Percentiles rank a stretch among this genome's conserved stretches.
Conservation (phyloP, 768 basidiomycete species). For the Boletus reticulatus region DNA sequence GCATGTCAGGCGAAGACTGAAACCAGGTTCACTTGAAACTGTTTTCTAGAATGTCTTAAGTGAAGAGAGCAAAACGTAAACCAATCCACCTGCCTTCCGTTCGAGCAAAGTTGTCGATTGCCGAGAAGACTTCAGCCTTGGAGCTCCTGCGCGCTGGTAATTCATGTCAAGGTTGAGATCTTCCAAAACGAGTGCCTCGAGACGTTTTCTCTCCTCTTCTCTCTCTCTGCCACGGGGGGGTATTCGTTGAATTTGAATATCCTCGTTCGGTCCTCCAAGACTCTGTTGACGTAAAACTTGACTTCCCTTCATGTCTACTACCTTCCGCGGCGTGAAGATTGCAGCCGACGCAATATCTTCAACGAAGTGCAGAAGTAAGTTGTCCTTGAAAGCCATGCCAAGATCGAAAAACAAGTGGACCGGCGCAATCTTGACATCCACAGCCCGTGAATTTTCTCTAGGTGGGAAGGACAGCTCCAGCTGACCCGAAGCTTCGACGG, state of each 20-base stretch:
- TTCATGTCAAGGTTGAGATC: constrained; percentile 57
- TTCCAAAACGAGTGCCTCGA: constrained; percentile 54
- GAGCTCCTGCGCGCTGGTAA: constrained; percentile 30
- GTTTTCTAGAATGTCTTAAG: constrained; percentile 13
- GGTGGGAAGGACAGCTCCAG: not conserved
- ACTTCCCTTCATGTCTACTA: not conserved
- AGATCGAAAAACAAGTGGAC: constrained; percentile 80
- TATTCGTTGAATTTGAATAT: constrained; percentile 25
- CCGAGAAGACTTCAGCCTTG: constrained; percentile 4
- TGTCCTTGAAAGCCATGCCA: constrained; percentile 38
- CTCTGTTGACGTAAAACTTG: not conserved
- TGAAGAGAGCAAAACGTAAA: not conserved
- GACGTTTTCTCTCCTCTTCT: constrained; percentile 39
- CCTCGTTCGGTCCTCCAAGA: constrained; percentile 8
- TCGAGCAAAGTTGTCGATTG: constrained; percentile 1
- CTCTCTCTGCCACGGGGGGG: constrained; percentile 17
- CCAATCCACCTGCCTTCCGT: constrained; percentile 15
- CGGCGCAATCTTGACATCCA: constrained; percentile 48
- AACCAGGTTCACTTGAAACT: not conserved
- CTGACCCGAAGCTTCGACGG: constrained; percentile 17
- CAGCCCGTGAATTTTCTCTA: constrained; percentile 1
- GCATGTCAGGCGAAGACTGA: constrained; percentile 39
- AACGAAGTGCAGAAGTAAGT: constrained; percentile 46
- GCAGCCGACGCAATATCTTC: constrained; percentile 36
- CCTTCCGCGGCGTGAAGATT: constrained; percentile 11